Percentiles rank a stretch among this genome's conserved stretches.
Evolutionary conservation across 2,329 filamentous ascomycete species (phyloP).

Genomic region (Spiromastix sp.): DNA sequence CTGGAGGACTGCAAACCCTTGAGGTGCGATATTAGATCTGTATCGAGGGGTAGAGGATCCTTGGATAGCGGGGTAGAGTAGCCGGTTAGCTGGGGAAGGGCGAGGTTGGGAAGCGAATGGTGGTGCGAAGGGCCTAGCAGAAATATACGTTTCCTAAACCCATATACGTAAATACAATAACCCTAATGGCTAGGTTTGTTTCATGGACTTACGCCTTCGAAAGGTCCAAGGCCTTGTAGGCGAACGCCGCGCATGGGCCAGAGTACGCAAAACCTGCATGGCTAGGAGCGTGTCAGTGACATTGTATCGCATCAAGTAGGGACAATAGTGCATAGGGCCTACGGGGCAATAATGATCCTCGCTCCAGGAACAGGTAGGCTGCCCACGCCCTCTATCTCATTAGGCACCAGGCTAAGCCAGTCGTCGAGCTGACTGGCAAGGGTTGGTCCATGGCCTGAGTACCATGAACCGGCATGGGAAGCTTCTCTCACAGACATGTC

Average conservation of each 20-base stretch:
- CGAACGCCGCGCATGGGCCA: conserved; percentile 84
- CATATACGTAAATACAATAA: conserved; percentile 1
- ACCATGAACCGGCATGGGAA: conserved; percentile 83
- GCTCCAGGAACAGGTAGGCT: conserved; percentile 62
- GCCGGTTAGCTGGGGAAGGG: conserved; percentile 59
- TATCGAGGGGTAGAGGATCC: conserved; percentile 35
- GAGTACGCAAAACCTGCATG: conserved; percentile 94
- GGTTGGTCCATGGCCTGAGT: conserved; percentile 49
- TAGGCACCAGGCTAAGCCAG: conserved; percentile 64
- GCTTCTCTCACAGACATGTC: conserved; percentile 43
- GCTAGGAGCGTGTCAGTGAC: conserved; percentile 38
- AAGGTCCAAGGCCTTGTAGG: conserved; percentile 81
- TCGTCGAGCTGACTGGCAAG: conserved; percentile 61
- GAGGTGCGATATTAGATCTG: conserved; percentile 31
- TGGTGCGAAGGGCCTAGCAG: conserved; percentile 89
- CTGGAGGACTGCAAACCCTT: conserved; percentile 19
- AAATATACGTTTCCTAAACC: conserved; percentile 67
- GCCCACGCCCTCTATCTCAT: conserved; percentile 51
- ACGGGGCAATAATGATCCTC: conserved; percentile 87
- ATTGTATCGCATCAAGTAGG: conserved; percentile 15
- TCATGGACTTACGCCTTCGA: conserved; percentile 56
- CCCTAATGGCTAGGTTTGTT: no score
- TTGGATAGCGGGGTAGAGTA: conserved; percentile 35
- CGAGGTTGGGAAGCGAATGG: conserved; percentile 65
- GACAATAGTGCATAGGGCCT: conserved; percentile 29